Evolutionary conservation across 768 basidiomycete genomes (phyloP).

Genomic region (Tricholoma hemisulphureum): DNA sequence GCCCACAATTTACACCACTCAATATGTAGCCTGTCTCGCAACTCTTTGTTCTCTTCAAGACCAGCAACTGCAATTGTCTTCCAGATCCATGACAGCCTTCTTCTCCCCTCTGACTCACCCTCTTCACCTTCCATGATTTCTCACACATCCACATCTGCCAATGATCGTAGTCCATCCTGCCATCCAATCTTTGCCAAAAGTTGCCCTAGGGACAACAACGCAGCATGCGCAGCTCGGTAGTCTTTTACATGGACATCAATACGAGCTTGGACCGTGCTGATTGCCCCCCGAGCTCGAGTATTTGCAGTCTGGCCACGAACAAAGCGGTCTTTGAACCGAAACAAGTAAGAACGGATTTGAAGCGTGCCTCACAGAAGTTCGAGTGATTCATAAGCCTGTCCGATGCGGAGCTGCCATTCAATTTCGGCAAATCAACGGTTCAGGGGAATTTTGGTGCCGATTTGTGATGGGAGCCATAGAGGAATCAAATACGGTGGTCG

Average conservation of each 20-base stretch:
- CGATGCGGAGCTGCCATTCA: constrained; percentile 10
- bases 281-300: constrained; percentile 5
- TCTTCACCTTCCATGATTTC: constrained; percentile 6
- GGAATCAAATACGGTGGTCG: not conserved
- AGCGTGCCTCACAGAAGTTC: constrained; percentile 6
- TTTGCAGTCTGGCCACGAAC: constrained; percentile 9
- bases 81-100: constrained; percentile 18
- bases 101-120: constrained; percentile 3
- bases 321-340: constrained; percentile 7
- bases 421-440: constrained; percentile 1
- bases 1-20: constrained; percentile 25
- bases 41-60: not conserved
- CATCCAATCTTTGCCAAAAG: not conserved
- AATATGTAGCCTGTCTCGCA: constrained; percentile 15
- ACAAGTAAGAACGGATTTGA: constrained; percentile 5
- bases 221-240: too few species aligned
- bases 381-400: constrained; percentile 13
- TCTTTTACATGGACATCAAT: not conserved
- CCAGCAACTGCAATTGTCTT: not conserved
- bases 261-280: not conserved
- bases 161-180: constrained; percentile 1
- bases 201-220: not conserved
- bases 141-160: constrained; percentile 9
- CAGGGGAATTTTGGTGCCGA: not conserved
- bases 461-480: constrained; percentile 6